Evolutionary conservation across 2,329 filamentous ascomycete genomes (phyloP).

Genomic region (Iodosphaeria phyllophila): DNA sequence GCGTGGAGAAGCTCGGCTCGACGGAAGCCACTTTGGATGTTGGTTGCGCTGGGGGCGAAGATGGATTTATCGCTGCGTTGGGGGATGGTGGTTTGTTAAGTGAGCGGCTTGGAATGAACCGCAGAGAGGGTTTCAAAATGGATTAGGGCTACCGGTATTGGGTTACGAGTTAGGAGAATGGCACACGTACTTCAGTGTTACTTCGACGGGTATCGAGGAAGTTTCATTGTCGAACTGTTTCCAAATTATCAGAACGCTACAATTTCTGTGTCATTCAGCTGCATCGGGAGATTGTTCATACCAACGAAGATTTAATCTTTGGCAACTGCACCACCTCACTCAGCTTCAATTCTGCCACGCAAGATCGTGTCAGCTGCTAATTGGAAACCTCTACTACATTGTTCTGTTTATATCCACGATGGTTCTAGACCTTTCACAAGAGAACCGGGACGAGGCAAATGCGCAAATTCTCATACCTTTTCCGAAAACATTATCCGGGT

Average conservation of each 20-base stretch:
- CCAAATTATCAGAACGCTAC: background rate
- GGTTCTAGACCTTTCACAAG: no score
- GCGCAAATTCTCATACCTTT: no score
- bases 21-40: slow-evolving; percentile 38
- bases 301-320: background rate
- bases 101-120: no score
- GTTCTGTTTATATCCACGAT: background rate
- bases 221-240: slow-evolving; percentile 16
- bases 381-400: background rate
- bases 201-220: slow-evolving; percentile 25
- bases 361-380: no score
- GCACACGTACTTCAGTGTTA: slow-evolving; percentile 25
- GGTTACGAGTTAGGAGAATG: background rate
- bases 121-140: no score
- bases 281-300: background rate
- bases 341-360: background rate
- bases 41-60: slow-evolving; percentile 28
- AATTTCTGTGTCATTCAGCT: slow-evolving; percentile 1
- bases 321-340: background rate
- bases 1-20: slow-evolving; percentile 35
- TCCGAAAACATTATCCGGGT: slow-evolving; percentile 31
- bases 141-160: no score
- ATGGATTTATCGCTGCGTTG: slow-evolving; percentile 29
- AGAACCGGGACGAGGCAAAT: no score
- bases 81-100: background rate